Conservation (phyloP, 1,139 yeast genomes). For the Geotrichum bryndzae region DNA sequence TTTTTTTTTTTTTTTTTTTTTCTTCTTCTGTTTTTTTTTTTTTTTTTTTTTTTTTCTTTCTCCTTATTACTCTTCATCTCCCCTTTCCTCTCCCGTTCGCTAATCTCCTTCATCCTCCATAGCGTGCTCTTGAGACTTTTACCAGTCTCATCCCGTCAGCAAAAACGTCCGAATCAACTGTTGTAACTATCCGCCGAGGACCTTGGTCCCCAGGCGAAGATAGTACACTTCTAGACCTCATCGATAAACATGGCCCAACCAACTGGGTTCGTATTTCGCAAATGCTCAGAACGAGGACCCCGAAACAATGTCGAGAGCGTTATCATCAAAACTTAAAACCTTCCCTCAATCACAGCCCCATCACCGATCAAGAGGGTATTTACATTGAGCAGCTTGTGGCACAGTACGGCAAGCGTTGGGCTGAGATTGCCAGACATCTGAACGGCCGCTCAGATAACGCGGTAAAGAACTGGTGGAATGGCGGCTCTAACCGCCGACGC, state of each 20-base stretch:
- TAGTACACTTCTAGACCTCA: conserved; percentile 60
- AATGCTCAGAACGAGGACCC: conserved; percentile 68
- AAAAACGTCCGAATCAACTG: conserved; percentile 5
- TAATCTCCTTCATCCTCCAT: conserved; percentile 2
- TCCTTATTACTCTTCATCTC: background rate
- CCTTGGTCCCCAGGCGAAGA: conserved; percentile 92
- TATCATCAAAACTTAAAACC: conserved; percentile 92
- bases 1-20: conserved; percentile 2
- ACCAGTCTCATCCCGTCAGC: background rate
- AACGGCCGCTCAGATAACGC: conserved; percentile 88
- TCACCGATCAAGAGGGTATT: conserved; percentile 77
- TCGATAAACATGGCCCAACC: conserved; percentile 70
- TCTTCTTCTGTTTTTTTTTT: conserved; percentile 1
- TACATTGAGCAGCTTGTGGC: conserved; percentile 73
- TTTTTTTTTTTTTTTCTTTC: background rate
- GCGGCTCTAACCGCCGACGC: conserved; percentile 76
- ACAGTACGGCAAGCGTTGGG: conserved; percentile 87
- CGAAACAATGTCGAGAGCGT: conserved; percentile 88
- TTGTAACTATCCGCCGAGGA: conserved; percentile 46
- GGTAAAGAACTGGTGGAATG: conserved; percentile 96
- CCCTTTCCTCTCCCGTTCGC: background rate
- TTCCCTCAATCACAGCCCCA: conserved; percentile 71
- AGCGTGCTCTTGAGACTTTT: background rate
- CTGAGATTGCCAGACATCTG: conserved; percentile 82
- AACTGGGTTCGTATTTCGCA: conserved; percentile 88